phyloP scores from a whole-genome alignment of 139 green algal species.

The Nannochloris sp. region DNA sequence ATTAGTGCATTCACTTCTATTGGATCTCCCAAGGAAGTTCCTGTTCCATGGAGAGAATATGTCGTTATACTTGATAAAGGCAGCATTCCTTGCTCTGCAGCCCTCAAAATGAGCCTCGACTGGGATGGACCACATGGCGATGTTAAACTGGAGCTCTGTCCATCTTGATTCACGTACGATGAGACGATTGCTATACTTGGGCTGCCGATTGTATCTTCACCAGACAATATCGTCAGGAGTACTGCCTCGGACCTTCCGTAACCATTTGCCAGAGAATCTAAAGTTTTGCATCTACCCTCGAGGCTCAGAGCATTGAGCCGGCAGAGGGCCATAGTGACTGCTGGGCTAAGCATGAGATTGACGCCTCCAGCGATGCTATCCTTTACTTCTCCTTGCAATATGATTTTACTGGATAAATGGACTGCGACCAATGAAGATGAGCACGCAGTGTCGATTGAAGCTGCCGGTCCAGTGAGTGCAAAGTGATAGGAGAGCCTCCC shows the following conservation, averaged over 20 bases:
- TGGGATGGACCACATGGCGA: slow-evolving; percentile 69
- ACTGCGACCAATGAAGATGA: slow-evolving; percentile 41
- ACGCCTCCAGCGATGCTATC: slow-evolving; percentile 21
- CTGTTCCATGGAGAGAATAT: slow-evolving; percentile 52
- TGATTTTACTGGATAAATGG: slow-evolving; percentile 19
- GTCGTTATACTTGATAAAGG: background rate
- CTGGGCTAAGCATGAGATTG: slow-evolving; percentile 28
- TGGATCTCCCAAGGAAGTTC: slow-evolving; percentile 69
- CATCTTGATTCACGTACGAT: slow-evolving; percentile 74
- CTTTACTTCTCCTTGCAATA: slow-evolving; percentile 11
- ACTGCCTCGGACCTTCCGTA: slow-evolving; percentile 47
- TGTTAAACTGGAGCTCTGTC: slow-evolving; percentile 67
- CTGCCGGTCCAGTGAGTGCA: slow-evolving; percentile 33
- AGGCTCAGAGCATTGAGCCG: slow-evolving; percentile 32
- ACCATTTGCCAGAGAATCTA: slow-evolving; percentile 47
- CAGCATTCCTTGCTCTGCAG: slow-evolving; percentile 21
- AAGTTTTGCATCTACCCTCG: slow-evolving; percentile 43
- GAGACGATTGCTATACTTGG: slow-evolving; percentile 37
- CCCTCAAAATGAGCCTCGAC: slow-evolving; percentile 38
- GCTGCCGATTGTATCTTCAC: background rate
- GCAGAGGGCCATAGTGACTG: slow-evolving; percentile 19
- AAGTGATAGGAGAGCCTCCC: slow-evolving; percentile 53
- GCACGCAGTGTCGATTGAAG: slow-evolving; percentile 51
- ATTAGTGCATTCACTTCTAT: slow-evolving; percentile 63
- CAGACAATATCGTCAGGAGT: slow-evolving; percentile 9